These are phyloP conservation scores for Umbelopsis isabellina DNA, from an alignment of 192 early-diverging fungal species.

Conservation along the genomic window DNA sequence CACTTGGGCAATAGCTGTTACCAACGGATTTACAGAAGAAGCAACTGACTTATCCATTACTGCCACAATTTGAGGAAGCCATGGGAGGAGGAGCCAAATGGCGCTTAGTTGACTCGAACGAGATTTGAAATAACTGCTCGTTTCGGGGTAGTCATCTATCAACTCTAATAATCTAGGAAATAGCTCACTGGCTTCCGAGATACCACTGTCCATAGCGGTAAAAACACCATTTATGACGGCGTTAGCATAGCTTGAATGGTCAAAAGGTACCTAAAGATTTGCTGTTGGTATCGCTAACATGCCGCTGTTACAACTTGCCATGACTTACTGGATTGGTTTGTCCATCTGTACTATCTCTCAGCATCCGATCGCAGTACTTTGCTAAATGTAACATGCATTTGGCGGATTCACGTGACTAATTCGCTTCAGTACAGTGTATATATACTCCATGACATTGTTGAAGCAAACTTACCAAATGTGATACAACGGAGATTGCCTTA, in stretches of 20 bases:
- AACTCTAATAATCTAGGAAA: conserved; percentile 75
- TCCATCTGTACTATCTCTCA: conserved; percentile 41
- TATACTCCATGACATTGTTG: too few species aligned
- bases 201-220: conserved; percentile 56
- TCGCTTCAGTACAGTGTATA: neutral
- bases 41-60: conserved; percentile 64
- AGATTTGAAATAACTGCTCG: conserved; percentile 40
- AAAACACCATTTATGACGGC: conserved; percentile 54
- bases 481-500: neutral
- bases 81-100: conserved; percentile 73
- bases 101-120: conserved; percentile 37
- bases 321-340: neutral
- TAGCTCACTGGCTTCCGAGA: conserved; percentile 56
- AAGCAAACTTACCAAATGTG: conserved; percentile 1
- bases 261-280: conserved; percentile 21
- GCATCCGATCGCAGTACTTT: conserved; percentile 55
- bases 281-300: neutral
- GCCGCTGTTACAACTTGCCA: neutral
- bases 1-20: conserved; percentile 47
- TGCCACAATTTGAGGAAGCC: conserved; percentile 78
- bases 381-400: conserved; percentile 40
- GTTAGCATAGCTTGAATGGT: conserved; percentile 26
- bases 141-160: conserved; percentile 53
- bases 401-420: conserved; percentile 25
- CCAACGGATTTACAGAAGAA: conserved; percentile 51